Conservation (phyloP, 140 eudicot genomes). For the Oenanthe javanica region DNA sequence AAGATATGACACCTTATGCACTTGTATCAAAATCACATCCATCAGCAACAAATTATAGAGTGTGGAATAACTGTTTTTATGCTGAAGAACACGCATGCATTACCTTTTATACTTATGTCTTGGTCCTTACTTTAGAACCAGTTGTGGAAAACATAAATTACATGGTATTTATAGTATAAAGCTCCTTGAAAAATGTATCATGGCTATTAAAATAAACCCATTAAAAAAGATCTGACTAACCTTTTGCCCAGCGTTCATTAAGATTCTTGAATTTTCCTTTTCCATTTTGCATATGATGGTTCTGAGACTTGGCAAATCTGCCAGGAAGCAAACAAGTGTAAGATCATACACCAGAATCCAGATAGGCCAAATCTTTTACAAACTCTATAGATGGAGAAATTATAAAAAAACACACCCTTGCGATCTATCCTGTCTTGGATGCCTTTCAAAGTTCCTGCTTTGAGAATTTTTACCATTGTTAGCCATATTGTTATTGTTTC, state of each 20-base stretch:
- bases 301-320: slow-evolving; percentile 27
- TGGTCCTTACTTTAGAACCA: background rate
- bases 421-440: slow-evolving; percentile 19
- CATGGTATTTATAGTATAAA: background rate
- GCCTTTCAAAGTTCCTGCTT: slow-evolving; percentile 22
- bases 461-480: slow-evolving; percentile 20
- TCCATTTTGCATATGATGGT: slow-evolving; percentile 21
- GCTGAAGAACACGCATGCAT: background rate
- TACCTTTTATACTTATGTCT: background rate
- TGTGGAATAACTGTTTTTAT: background rate
- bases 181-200: background rate
- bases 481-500: slow-evolving; percentile 14
- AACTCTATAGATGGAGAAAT: background rate
- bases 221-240: background rate
- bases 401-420: slow-evolving; percentile 21
- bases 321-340: background rate
- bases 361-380: background rate
- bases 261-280: slow-evolving; percentile 24
- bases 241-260: slow-evolving; percentile 22
- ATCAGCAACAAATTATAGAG: background rate
- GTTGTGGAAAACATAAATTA: background rate
- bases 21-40: background rate
- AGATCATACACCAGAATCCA: background rate
- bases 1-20: background rate
- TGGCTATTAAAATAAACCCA: background rate